Conservation (phyloP, 306 rosid genomes). For the Luffa acutangula region DNA sequence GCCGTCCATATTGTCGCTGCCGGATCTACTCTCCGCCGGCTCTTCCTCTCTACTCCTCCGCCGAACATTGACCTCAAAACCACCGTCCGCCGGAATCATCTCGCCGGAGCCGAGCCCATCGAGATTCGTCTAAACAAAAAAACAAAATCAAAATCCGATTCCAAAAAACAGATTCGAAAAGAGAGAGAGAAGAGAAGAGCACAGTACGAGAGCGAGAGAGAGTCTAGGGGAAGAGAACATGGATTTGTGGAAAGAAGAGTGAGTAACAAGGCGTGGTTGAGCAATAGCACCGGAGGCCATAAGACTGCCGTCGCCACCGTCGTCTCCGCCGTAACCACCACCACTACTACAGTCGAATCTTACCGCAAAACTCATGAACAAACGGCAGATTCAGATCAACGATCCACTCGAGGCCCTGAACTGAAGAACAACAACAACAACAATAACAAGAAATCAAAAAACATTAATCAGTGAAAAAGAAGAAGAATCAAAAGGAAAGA, state of each 20-base stretch:
- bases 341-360: constrained; percentile 35
- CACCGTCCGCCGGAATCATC: constrained; percentile 32
- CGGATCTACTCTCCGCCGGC: constrained; percentile 73
- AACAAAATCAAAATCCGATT: neutral
- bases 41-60: constrained; percentile 65
- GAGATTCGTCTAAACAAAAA: constrained; percentile 37
- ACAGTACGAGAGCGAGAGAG: constrained; percentile 74
- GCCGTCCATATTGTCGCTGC: constrained; percentile 34
- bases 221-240: constrained; percentile 90
- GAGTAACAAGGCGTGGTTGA: constrained; percentile 61
- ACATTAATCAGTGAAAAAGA: neutral
- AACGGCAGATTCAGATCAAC: neutral
- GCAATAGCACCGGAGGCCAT: constrained; percentile 70
- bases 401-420: neutral
- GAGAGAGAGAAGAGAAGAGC: neutral
- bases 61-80: constrained; percentile 34
- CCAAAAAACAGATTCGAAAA: neutral
- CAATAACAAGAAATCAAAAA: neutral
- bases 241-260: constrained; percentile 60
- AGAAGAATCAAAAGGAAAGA: neutral
- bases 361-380: neutral
- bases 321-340: constrained; percentile 31
- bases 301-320: constrained; percentile 11
- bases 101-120: constrained; percentile 79
- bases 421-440: neutral